Percentiles rank a stretch among this genome's conserved stretches.
Evolutionary conservation across 139 green algal genomes (phyloP).

Genomic region (Micractinium conductrix): DNA sequence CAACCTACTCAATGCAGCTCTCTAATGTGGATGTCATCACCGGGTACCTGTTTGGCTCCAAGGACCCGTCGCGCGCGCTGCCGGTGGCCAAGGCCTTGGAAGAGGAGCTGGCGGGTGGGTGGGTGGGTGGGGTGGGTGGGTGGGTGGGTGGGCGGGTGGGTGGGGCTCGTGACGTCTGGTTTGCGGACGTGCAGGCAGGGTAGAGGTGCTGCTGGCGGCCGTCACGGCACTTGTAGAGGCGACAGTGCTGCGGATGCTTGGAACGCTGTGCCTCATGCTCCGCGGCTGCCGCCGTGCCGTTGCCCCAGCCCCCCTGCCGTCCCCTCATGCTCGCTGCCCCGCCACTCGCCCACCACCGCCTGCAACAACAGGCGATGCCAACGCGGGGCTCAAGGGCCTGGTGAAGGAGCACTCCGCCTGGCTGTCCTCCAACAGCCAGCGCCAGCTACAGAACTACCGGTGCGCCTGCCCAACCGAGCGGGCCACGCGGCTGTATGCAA

Average conservation of each 20-base stretch:
- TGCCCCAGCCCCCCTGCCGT: not conserved
- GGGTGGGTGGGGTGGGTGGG: not conserved
- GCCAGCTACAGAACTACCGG: slow-evolving; percentile 77
- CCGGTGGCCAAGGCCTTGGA: slow-evolving; percentile 30
- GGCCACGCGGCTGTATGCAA: not conserved
- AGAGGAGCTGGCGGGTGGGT: not conserved
- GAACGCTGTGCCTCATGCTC: not conserved
- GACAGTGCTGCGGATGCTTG: no score
- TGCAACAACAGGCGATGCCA: slow-evolving; percentile 22
- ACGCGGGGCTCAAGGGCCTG: slow-evolving; percentile 36
- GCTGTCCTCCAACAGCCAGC: slow-evolving; percentile 78
- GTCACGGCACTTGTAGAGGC: no score
- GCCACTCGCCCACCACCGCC: no score
- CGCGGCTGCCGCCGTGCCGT: not conserved
- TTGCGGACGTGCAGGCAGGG: no score
- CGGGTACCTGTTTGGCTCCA: slow-evolving; percentile 66
- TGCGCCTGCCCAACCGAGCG: not conserved
- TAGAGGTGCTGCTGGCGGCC: no score
- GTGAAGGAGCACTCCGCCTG: slow-evolving; percentile 78
- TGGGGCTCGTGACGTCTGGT: no score
- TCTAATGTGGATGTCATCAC: slow-evolving; percentile 72
- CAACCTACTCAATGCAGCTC: slow-evolving; percentile 48
- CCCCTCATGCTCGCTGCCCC: no score
- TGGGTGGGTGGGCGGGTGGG: not conserved
- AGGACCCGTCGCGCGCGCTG: slow-evolving; percentile 14